Evolutionary conservation across 176 grass and related monocot species (phyloP).

Genomic region (Oryza longistaminata): DNA sequence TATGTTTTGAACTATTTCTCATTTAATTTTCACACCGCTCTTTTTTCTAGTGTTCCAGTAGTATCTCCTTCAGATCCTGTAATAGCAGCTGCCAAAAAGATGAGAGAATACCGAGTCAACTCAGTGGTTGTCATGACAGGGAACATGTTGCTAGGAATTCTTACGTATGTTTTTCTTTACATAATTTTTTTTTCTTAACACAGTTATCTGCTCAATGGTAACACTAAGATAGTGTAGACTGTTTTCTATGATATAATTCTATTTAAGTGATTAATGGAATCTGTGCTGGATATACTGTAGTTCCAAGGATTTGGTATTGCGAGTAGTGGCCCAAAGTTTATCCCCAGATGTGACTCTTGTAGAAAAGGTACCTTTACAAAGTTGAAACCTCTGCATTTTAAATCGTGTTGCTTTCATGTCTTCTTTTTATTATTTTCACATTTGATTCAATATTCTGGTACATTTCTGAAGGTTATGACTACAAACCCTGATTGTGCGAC

Average conservation of each 20-base stretch:
- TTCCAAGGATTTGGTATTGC: conserved; percentile 76
- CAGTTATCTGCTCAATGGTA: not conserved
- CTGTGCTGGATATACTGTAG: conserved; percentile 32
- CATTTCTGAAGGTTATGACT: conserved; percentile 70
- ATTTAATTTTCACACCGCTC: not conserved
- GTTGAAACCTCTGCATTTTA: not conserved
- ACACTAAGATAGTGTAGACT: not conserved
- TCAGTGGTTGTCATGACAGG: conserved; percentile 72
- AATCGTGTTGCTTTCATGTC: not conserved
- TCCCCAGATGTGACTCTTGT: conserved; percentile 59
- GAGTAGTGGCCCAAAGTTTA: conserved; percentile 67
- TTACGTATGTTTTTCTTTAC: conserved; percentile 50
- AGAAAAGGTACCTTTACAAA: conserved; percentile 59
- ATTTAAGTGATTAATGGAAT: not conserved
- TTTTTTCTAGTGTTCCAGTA: conserved; percentile 52
- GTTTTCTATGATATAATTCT: not conserved
- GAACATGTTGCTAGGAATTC: conserved; percentile 58
- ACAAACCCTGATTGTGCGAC: conserved; percentile 57
- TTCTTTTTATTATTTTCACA: not conserved
- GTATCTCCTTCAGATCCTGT: conserved; percentile 67
- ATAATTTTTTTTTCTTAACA: not conserved
- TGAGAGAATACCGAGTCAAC: conserved; percentile 72
- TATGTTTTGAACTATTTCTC: not conserved
- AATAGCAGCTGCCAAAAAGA: conserved; percentile 64
- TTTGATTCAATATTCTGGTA: not conserved